Conservation (phyloP, 179 eudicot species). For the Sideroxylon spinosum region DNA sequence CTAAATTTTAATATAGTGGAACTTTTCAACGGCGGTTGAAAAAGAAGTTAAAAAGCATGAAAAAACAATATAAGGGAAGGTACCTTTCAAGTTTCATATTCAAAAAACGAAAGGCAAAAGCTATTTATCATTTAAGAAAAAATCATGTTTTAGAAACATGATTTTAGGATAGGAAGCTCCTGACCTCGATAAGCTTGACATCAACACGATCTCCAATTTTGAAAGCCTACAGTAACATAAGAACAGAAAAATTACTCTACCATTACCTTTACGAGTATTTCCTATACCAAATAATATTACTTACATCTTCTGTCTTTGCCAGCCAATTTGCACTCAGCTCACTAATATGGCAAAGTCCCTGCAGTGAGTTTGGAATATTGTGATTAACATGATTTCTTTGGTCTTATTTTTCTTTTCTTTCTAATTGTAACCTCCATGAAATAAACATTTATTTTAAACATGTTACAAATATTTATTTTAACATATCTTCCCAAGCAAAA, state of each 20-base stretch:
- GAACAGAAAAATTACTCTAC: constrained; percentile 14
- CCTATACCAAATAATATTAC: constrained; percentile 22
- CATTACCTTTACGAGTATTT: background rate
- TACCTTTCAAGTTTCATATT: background rate
- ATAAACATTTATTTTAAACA: background rate
- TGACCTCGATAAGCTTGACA: constrained; percentile 96
- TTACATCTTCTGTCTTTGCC: constrained; percentile 93
- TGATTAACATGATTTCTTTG: background rate
- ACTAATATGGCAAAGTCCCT: constrained; percentile 99
- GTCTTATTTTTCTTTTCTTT: too few species aligned
- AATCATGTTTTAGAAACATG: background rate
- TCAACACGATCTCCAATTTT: constrained; percentile 91
- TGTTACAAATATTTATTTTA: too few species aligned
- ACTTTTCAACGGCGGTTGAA: background rate
- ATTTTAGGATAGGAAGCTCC: background rate
- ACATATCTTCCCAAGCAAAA: too few species aligned
- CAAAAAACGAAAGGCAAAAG: constrained; percentile 11
- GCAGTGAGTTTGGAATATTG: constrained; percentile 23
- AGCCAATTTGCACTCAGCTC: constrained; percentile 83
- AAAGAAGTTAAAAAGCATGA: background rate
- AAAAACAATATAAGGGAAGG: background rate
- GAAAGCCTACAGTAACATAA: constrained; percentile 49
- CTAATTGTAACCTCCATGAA: background rate
- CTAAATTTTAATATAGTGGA: background rate
- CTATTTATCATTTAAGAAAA: background rate